These are phyloP conservation scores for Solidago caesia DNA, from an alignment of 129 eudicot species.

Conservation along the genomic window DNA sequence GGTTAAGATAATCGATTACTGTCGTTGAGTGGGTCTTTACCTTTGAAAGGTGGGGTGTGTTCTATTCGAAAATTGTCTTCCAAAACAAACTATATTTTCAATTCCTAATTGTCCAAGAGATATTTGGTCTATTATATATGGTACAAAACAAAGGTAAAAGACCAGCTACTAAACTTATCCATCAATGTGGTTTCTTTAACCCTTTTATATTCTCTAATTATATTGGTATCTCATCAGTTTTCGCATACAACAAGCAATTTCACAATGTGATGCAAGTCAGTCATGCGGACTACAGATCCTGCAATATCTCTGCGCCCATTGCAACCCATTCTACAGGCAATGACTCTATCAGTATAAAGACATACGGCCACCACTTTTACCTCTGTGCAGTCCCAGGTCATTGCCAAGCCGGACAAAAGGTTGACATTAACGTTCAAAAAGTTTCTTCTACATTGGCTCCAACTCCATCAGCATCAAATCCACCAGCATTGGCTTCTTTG, in stretches of 20 bases:
- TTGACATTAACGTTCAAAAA: conserved; percentile 64
- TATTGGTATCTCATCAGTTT: conserved; percentile 50
- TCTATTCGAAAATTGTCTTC: too few relatives aligned
- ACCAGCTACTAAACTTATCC: too few relatives aligned
- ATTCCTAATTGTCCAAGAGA: too few relatives aligned
- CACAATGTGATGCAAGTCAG: conserved; percentile 97
- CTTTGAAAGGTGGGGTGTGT: too few relatives aligned
- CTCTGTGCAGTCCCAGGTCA: conserved; percentile 90
- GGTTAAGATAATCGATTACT: too few relatives aligned
- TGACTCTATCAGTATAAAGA: conserved; percentile 54
- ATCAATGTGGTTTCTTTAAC: too few relatives aligned
- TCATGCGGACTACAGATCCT: conserved; percentile 57
- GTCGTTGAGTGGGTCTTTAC: too few relatives aligned
- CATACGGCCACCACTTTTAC: conserved; percentile 66
- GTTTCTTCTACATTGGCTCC: conserved; percentile 43
- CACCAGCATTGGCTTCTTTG: conserved; percentile 36
- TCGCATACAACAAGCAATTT: conserved; percentile 71
- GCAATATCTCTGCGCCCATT: conserved; percentile 70
- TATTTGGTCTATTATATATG: too few relatives aligned
- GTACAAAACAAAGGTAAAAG: too few relatives aligned
- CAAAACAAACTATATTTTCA: too few relatives aligned
- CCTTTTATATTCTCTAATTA: neutral
- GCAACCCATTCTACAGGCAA: conserved; percentile 73
- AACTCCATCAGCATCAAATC: conserved; percentile 27
- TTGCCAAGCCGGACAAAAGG: conserved; percentile 86